Conservation (phyloP, 176 grass and related monocot genomes). For the Triticum turgidum region DNA sequence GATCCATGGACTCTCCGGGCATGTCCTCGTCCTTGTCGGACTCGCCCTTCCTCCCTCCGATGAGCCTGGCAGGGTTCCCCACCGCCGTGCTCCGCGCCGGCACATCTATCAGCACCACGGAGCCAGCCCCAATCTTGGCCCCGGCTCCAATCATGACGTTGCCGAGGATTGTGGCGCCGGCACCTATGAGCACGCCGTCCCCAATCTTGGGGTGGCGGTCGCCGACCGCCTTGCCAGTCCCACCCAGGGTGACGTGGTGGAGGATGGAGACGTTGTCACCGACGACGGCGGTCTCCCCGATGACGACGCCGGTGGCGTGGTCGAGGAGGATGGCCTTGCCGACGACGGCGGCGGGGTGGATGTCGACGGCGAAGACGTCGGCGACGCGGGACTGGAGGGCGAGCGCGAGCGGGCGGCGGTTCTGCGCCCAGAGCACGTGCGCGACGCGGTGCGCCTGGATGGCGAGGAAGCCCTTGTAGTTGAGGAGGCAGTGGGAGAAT, state of each 20-base stretch:
- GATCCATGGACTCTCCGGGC: slow-evolving; percentile 94
- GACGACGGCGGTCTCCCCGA: slow-evolving; percentile 88
- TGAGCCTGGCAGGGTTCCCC: slow-evolving; percentile 81
- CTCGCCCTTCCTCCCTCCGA: slow-evolving; percentile 41
- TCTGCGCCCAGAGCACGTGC: slow-evolving; percentile 75
- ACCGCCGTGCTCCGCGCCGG: slow-evolving; percentile 80
- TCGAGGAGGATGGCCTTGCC: slow-evolving; percentile 91
- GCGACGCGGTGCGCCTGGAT: slow-evolving; percentile 88
- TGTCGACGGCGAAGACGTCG: slow-evolving; percentile 91
- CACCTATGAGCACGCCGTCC: slow-evolving; percentile 87
- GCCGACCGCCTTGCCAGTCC: slow-evolving; percentile 82
- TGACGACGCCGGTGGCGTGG: slow-evolving; percentile 92
- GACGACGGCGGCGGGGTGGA: slow-evolving; percentile 81
- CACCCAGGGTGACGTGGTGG: slow-evolving; percentile 91
- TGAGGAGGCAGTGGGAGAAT: slow-evolving; percentile 92
- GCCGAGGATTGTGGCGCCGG: slow-evolving; percentile 87
- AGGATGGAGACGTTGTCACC: slow-evolving; percentile 97
- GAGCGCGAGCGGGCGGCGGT: slow-evolving; percentile 69
- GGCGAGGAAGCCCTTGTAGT: slow-evolving; percentile 98
- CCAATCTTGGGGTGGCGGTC: slow-evolving; percentile 89
- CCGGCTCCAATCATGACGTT: slow-evolving; percentile 83
- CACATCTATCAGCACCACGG: slow-evolving; percentile 86
- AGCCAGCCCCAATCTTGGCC: slow-evolving; percentile 90
- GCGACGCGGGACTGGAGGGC: slow-evolving; percentile 87
- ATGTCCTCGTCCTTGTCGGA: slow-evolving; percentile 56